Evolutionary conservation across 1,139 yeast genomes (phyloP).

Genomic region (Geotrichum citri-aurantii): DNA sequence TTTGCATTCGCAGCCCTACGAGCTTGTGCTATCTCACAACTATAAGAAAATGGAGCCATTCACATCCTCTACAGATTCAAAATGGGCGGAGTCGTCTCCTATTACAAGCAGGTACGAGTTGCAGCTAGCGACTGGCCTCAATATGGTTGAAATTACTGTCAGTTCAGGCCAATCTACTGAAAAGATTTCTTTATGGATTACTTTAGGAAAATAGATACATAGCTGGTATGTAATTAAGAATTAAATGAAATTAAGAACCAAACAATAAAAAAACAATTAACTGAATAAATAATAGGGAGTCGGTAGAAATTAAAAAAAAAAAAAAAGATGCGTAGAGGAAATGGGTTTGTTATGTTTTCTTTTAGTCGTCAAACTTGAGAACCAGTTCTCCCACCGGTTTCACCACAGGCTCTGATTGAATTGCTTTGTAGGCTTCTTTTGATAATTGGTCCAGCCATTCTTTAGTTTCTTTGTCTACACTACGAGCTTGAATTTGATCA

Average conservation of each 20-base stretch:
- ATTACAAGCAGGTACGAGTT: slow-evolving; percentile 27
- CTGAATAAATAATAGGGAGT: background rate
- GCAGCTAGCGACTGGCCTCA: slow-evolving; percentile 29
- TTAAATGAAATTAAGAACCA: background rate
- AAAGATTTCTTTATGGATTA: background rate
- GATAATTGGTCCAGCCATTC: slow-evolving; percentile 21
- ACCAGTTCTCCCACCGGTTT: slow-evolving; percentile 24
- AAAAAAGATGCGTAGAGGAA: background rate
- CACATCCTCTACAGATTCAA: slow-evolving; percentile 24
- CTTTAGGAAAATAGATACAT: background rate
- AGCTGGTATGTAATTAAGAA: background rate
- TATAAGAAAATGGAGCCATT: slow-evolving; percentile 25
- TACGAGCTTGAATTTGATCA: slow-evolving; percentile 5
- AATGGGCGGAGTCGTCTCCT: slow-evolving; percentile 28
- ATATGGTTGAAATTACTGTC: slow-evolving; percentile 27
- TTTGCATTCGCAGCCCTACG: slow-evolving; percentile 26
- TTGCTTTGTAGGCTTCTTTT: slow-evolving; percentile 23
- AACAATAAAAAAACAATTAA: background rate
- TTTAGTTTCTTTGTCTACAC: slow-evolving; percentile 19
- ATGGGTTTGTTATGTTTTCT: background rate
- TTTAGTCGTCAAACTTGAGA: slow-evolving; percentile 19
- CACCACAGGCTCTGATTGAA: slow-evolving; percentile 24
- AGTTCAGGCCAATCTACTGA: slow-evolving; percentile 1
- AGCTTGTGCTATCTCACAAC: slow-evolving; percentile 26
- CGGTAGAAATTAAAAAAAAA: background rate